These are phyloP conservation scores for Tetrapyrgos nigripes DNA, from an alignment of 1,284 basidiomycete species.

Conservation along the genomic window DNA sequence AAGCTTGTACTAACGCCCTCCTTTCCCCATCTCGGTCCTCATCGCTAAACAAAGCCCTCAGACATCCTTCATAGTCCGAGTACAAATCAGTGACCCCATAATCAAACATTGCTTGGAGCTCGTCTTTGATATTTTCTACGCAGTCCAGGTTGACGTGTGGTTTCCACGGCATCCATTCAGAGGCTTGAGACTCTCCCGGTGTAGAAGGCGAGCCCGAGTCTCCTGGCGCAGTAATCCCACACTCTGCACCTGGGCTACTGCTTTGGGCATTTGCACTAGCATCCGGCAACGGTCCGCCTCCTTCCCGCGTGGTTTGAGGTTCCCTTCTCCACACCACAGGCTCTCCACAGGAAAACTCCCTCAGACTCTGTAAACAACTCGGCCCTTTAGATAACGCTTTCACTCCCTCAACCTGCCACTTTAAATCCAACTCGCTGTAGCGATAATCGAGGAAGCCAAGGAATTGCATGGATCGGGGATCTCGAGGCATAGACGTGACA, in stretches of 20 bases:
- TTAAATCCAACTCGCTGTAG: not conserved
- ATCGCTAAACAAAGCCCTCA: not conserved
- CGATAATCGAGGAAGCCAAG: not conserved
- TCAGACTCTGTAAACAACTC: not conserved
- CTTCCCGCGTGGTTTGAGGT: not conserved
- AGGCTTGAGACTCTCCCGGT: no score
- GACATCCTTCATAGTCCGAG: not conserved
- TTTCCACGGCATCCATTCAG: not conserved
- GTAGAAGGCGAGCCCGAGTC: not conserved
- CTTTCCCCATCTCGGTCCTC: no score
- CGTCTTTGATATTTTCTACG: not conserved
- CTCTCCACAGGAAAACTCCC: not conserved
- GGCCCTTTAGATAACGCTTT: not conserved
- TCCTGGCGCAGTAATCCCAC: not conserved
- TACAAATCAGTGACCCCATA: not conserved
- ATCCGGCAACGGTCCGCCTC: no score
- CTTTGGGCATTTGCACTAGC: no score
- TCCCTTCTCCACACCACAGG: not conserved
- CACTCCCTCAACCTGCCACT: not conserved
- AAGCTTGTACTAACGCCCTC: no score
- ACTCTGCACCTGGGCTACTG: no score
- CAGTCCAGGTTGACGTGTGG: not conserved
- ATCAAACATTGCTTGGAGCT: not conserved
- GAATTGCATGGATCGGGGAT: not conserved
- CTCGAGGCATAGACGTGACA: not conserved